Evolutionary conservation across 805 yeast species (phyloP), one percentile per base, ranked within the genome.

Genomic region (Candida railenensis): DNA sequence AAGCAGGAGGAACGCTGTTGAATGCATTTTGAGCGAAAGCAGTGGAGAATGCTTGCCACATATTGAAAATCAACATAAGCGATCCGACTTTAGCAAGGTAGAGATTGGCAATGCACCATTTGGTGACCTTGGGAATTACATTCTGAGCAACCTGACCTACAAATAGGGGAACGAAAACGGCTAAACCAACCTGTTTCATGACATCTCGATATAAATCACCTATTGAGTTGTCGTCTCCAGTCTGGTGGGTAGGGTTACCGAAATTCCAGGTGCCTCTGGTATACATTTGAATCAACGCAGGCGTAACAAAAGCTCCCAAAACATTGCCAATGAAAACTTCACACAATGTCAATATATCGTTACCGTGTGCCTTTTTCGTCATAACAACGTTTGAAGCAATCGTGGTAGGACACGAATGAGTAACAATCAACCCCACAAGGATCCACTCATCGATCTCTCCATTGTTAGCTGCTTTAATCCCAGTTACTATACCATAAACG

Each of bases 331-430:
- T 76, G 48, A 89, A 81, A 8, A 90, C 96, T 62, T 89, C 96
- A 61, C 94, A 84, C 4, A 89, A 69, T 16, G 96, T 84, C 44
- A 89, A 66, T 15, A 85, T 66, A 53, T 81, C 91, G 63, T 89
- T 88, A 7, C 96, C 97, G 53, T 85, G 82, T 0, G 97, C 96
- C 48, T 78, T 78, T 44, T 82, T 77, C 4, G 97, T 90, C 96
- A 90, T 90, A 22, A 90, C 91, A 22, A 90, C 96, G 61, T 90
- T 90, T 1, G 96, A 89, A 0, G 91, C 81, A 16, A 90, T 96
- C 0, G 97, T 90, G 7, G 97, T 90, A 22, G 97, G 97, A 62
- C 95, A 87, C 11, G 92, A 79, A 25, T 88, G 87, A 2, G 96
- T 87, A 40, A 89, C 85, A 16, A 90, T 79, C 48, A 90, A 65